Conservation (phyloP, 2,329 filamentous ascomycete genomes). For the Botryotinia convoluta region DNA sequence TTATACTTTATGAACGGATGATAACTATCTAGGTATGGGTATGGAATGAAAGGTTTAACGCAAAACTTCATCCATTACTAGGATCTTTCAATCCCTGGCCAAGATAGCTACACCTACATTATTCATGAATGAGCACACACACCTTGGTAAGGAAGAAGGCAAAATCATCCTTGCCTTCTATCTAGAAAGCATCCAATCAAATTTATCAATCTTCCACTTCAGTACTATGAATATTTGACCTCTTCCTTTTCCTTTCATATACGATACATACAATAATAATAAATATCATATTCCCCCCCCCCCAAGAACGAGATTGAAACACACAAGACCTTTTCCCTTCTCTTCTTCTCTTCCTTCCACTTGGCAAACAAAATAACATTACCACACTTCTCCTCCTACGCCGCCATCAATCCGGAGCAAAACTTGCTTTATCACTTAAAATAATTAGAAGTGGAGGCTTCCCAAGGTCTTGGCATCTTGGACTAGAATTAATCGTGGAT, state of each 20-base stretch:
- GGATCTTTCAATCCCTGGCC: not conserved
- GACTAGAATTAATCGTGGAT: conserved; percentile 7
- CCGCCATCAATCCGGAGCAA: not conserved
- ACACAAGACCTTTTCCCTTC: not conserved
- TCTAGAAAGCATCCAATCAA: not conserved
- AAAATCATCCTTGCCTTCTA: not conserved
- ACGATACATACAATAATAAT: not conserved
- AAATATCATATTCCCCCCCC: not conserved
- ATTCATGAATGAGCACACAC: not conserved
- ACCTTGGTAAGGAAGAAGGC: not conserved
- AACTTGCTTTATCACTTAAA: conserved; percentile 8
- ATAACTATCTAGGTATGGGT: no score
- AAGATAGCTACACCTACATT: not conserved
- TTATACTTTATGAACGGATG: not conserved
- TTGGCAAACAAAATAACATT: not conserved
- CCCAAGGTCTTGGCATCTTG: conserved; percentile 14
- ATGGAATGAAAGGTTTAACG: no score
- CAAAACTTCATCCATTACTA: no score
- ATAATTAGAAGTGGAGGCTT: conserved; percentile 8
- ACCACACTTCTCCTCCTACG: not conserved
- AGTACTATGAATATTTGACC: not conserved
- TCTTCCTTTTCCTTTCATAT: not conserved
- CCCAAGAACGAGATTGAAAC: not conserved
- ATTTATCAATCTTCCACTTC: not conserved
- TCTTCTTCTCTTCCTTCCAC: not conserved